Base-by-base conservation (phyloP, 1,284 basidiomycete species). In the Rhizoctonia solani region DNA sequence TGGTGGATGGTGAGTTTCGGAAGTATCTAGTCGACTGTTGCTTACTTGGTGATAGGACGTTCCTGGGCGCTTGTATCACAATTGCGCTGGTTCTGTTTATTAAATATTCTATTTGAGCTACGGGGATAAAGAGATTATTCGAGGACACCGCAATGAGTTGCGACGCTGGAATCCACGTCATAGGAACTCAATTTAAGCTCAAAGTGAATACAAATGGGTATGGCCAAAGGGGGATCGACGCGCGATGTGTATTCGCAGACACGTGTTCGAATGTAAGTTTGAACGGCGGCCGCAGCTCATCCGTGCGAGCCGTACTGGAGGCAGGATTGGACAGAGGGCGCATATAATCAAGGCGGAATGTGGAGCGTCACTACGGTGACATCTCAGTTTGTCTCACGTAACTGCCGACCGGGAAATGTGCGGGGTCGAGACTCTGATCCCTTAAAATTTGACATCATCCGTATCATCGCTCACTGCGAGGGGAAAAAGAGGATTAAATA, bases 311-410 rank as follows among this genome's bases (percentile, higher is more conserved):
- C 32, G 32, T 11, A 11, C 11, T 11, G 4, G 32, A 11, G 4
- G 4, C 32, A 34, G 14, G 41, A 16, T 39, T 16, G 46, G 3
- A 49, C 11, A 49, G 21, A 21, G 21, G 46, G 46, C 46, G 46
- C 46, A 49, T 49, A 49, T 25, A 49, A 34, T 11, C 32, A 34
- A 11, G 32, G 21, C 8, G 49, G 27, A 5, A 9, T 54, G 50
- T 54, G 61, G 50, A 42, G 61, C 27, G 39, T 65, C 53, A 65
- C 61, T 65, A 50, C 61, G 61, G 3, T 21, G 9, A 9, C 4
- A 27, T 30, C 59, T 47, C 59, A 30, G 29, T 52, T 61, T 3
- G 13, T 23, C 29, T n/a, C 50, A 53, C 50, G 50, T 53, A 29
- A 37, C 32, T 34, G n/a, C n/a, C n/a, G 11, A 34, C 16, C 50